phyloP scores from a whole-genome alignment of 1,139 yeast genomes.

The Yamadazyma spencermartinsiae region DNA sequence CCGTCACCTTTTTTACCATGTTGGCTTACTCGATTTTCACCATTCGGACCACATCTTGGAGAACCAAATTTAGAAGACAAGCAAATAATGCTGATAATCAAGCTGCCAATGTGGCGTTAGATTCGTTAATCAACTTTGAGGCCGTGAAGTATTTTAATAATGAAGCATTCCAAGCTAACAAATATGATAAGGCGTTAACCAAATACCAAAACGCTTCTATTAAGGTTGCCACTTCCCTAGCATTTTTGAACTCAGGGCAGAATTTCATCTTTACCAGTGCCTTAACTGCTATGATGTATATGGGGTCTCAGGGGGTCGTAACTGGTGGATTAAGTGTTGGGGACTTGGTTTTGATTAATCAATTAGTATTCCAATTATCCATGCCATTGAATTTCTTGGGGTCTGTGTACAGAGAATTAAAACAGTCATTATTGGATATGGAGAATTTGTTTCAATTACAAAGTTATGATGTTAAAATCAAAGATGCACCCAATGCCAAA shows the following conservation, averaged over 20 bases:
- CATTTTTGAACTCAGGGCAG: constrained; percentile 90
- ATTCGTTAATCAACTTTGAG: constrained; percentile 90
- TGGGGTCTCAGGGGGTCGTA: constrained; percentile 96
- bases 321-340: constrained; percentile 86
- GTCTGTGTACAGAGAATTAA: constrained; percentile 89
- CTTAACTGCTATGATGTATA: constrained; percentile 94
- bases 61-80: constrained; percentile 85
- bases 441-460: constrained; percentile 85
- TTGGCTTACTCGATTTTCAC: constrained; percentile 83
- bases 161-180: constrained; percentile 73
- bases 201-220: constrained; percentile 80
- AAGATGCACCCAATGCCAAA: constrained; percentile 61
- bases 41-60: constrained; percentile 92
- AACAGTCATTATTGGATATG: constrained; percentile 91
- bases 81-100: constrained; percentile 94
- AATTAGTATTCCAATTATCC: constrained; percentile 90
- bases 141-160: constrained; percentile 94
- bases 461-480: constrained; percentile 66
- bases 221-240: constrained; percentile 89
- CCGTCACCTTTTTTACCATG: constrained; percentile 87
- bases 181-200: constrained; percentile 75
- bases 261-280: constrained; percentile 89
- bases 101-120: constrained; percentile 93
- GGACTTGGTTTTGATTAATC: constrained; percentile 93
- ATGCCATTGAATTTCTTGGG: constrained; percentile 94